Conservation (phyloP, 192 early-diverging fungal species). For the Coemansia guatemalensis region DNA sequence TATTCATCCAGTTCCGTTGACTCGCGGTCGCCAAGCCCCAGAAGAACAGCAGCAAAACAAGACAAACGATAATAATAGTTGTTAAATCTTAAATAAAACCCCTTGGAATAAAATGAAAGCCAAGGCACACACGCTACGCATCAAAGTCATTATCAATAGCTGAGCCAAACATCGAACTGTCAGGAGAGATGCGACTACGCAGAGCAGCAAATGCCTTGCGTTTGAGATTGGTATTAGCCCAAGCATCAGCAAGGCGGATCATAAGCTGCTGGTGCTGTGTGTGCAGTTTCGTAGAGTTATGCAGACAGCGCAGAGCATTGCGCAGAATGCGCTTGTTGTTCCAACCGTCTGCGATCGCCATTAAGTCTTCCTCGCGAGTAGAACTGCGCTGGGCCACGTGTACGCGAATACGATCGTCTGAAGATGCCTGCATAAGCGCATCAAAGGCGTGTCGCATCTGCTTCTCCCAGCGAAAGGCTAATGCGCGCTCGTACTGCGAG, state of each 20-base stretch:
- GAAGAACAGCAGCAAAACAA: not conserved
- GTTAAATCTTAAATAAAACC: conserved; percentile 26
- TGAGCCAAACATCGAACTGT: conserved; percentile 23
- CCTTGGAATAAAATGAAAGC: no score
- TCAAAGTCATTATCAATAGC: no score
- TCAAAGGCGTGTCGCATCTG: conserved; percentile 25
- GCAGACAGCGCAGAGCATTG: conserved; percentile 3
- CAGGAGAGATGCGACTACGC: conserved; percentile 29
- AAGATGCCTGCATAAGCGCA: conserved; percentile 30
- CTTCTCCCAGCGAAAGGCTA: conserved; percentile 42
- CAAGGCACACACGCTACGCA: no score
- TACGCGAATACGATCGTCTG: conserved; percentile 13
- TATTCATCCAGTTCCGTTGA: no score
- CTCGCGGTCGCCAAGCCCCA: not conserved
- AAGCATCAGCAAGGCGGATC: conserved; percentile 31
- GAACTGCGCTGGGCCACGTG: conserved; percentile 14
- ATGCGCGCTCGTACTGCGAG: conserved; percentile 7
- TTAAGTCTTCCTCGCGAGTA: conserved; percentile 6
- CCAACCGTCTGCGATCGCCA: conserved; percentile 16
- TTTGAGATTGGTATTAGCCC: conserved; percentile 32
- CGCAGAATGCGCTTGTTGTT: not conserved
- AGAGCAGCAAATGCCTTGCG: conserved; percentile 20
- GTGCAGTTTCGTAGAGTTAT: not conserved
- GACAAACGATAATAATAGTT: not conserved
- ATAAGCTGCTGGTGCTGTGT: conserved; percentile 17